These are phyloP conservation scores for Phalaenopsis aphrodite DNA, from an alignment of 106 monocot genomes.

Conservation along the genomic window DNA sequence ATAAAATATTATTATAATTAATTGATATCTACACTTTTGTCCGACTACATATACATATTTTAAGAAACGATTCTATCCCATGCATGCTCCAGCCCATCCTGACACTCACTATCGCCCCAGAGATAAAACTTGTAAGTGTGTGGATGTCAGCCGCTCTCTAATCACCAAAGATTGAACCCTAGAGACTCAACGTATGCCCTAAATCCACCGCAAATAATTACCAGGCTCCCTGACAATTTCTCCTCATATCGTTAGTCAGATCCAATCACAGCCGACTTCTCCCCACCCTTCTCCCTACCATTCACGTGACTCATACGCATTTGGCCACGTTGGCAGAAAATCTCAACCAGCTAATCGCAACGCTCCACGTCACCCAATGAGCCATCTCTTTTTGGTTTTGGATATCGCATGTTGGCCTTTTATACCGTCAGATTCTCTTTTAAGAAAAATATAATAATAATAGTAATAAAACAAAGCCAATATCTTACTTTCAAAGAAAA, in stretches of 20 bases:
- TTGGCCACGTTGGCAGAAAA: conserved; percentile 25
- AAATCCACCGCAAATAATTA: conserved; percentile 22
- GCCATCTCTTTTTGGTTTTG: background rate
- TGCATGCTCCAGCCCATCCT: too few species aligned
- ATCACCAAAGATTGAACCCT: conserved; percentile 34
- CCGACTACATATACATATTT: too few species aligned
- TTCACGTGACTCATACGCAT: conserved; percentile 32
- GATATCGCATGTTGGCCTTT: background rate
- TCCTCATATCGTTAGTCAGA: background rate
- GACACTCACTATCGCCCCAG: too few species aligned
- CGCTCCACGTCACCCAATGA: conserved; percentile 28
- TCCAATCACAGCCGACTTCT: background rate
- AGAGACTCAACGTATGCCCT: conserved; percentile 29
- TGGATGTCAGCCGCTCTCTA: conserved; percentile 8
- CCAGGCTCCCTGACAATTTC: conserved; percentile 7
- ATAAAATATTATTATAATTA: too few species aligned
- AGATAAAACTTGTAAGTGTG: background rate
- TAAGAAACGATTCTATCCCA: too few species aligned
- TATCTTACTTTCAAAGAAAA: too few species aligned
- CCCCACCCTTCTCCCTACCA: background rate
- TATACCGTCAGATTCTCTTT: background rate
- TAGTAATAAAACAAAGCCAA: too few species aligned
- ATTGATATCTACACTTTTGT: too few species aligned
- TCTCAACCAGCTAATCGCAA: conserved; percentile 23
- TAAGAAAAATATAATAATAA: background rate